Base-by-base conservation (phyloP, 2,329 filamentous ascomycete species). In the Cryphonectria radicalis region DNA sequence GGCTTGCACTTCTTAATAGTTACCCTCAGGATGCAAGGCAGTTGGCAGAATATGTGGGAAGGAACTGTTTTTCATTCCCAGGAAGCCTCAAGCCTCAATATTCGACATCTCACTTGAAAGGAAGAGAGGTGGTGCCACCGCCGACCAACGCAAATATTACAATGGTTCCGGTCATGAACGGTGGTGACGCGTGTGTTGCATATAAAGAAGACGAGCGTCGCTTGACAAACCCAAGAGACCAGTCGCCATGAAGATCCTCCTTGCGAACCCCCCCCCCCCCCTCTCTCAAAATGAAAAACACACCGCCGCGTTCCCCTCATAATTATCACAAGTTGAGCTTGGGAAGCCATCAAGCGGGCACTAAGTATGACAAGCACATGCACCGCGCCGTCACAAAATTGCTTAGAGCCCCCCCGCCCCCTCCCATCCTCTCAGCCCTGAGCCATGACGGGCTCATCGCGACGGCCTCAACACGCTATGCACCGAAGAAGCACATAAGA, bases 11-110 rank as follows among this genome's bases (percentile, higher is more conserved):
- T 68, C 80, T 75, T 76, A 86, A 40, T 37, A 11, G 7, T 40
- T 40, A 40, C 85, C 88, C 69, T 90, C 89, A 0, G 88, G 88
- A 76, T 91, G 91, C 22, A 89, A 87, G 35, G 90, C 80, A 3
- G 89, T 89, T 72, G 91, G 84, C 74, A 92, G 90, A 91, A 74
- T 90, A 90, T 79, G 92, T 91, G 76, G 3, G 6, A 5, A 43
- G 2, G 4, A 17, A 5, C 14, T 28, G 28, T 0, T 43, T 14
- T 89, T 91, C 69, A 83, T 87, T 78, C 91, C 84, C 35, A 91
- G 82, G 68, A 87, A 69, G 1, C 32, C 8, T 65, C 57, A 64
- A 7, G 46, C 59, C 4, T 79, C 74, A 25, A 46, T 0, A 19
- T 80, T 76, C 25, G 78, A 78, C 43, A 76, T 76, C 75, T 87